These are phyloP conservation scores for Ulota crispa DNA, from an alignment of 225 moss, liverwort and hornwort species.

Conservation along the genomic window DNA sequence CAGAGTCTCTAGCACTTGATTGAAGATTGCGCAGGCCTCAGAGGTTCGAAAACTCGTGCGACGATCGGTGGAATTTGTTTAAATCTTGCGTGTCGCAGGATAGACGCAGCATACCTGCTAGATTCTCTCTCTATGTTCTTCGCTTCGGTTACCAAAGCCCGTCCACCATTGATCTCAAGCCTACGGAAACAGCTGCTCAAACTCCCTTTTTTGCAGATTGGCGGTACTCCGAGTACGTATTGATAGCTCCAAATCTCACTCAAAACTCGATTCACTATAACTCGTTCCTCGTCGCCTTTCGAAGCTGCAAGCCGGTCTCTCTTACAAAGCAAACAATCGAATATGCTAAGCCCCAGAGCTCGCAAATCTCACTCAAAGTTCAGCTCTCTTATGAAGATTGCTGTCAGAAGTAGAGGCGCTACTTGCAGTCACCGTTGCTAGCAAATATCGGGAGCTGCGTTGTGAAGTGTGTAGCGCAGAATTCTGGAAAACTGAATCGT, in stretches of 20 bases:
- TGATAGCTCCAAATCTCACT: neutral
- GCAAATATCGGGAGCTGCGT: no score
- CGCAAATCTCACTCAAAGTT: neutral
- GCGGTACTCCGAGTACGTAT: neutral
- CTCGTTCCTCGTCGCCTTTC: neutral
- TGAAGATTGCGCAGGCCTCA: neutral
- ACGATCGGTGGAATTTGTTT: conserved; percentile 13
- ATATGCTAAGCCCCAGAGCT: neutral
- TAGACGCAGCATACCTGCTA: conserved; percentile 21
- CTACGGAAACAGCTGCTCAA: neutral
- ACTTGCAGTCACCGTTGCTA: no score
- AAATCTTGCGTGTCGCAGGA: neutral
- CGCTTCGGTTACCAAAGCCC: neutral
- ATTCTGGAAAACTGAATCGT: no score
- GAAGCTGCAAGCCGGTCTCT: neutral
- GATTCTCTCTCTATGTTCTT: neutral
- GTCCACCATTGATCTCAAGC: neutral
- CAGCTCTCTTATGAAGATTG: neutral
- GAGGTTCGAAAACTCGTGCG: neutral
- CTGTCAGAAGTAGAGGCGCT: no score
- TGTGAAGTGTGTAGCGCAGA: no score
- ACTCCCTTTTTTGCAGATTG: neutral
- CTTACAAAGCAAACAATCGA: neutral
- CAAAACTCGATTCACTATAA: neutral
- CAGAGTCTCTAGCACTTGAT: neutral